Evolutionary conservation across 345 rosid genomes (phyloP), one percentile per base, ranked within the genome.

Genomic region (Combretum micranthum): DNA sequence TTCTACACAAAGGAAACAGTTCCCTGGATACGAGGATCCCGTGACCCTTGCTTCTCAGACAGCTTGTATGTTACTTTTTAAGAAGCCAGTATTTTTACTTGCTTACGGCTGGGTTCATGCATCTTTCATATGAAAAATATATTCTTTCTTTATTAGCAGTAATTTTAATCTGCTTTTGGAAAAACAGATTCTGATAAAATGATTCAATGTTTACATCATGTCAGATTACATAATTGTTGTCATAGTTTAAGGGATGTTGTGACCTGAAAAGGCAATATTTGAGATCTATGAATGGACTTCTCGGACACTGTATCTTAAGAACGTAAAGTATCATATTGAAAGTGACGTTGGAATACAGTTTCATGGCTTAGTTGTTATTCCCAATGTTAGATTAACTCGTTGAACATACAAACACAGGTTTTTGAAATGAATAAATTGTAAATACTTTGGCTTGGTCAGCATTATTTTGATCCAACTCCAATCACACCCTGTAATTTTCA

Each of bases 21-120:
- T 68, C 56, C 88, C 87, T 25, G 99, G 97, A 64, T 85, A 85
- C 39, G 95, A 87, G 76, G 88, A 90, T 73, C 99, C 97, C 5
- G 69, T 84, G 4, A 70, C 64, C 52, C 96, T 94, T 62, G 87
- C 99, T 73, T 85, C 96, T 0, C 83, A 94, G 74, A 90, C 99
- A 51, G 92, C 97, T 25, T 94, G 99, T 94, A 66, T 82, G 22
- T 11, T 57, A 39, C 16, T 42, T 11, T 42, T 21, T 25, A 56
- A 43, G 11, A 37, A 42, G 22, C 37, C 23, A 44, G 20, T 17
- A 20, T 57, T 13, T 13, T 50, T 25, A 5, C 17, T 45, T 15
- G 11, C 50, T 13, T 51, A 43, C 9, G 18, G 50, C 18, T 8
- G 44, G 12, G n/a, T 16, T 19, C 19, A 32, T 17, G 5, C 20